phyloP scores from a whole-genome alignment of 169 alveolate genomes.

The Cryptosporidium sp. region DNA sequence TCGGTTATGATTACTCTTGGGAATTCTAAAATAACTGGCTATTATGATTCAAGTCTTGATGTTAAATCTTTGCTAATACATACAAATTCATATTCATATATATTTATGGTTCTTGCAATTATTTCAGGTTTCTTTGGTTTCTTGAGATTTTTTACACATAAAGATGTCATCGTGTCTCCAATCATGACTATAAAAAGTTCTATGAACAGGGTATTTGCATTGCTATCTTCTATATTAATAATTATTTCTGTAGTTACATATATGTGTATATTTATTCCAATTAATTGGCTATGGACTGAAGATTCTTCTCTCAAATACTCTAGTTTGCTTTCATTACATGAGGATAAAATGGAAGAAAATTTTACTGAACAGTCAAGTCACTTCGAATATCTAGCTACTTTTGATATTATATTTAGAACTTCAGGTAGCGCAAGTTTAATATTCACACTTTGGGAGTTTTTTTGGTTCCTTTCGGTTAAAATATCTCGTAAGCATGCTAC shows the following conservation, averaged over 20 bases:
- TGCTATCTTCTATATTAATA: constrained; percentile 37
- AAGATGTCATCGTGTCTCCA: constrained; percentile 47
- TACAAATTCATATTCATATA: constrained; percentile 57
- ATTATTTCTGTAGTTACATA: constrained; percentile 15
- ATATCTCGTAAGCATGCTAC: constrained; percentile 63
- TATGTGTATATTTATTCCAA: constrained; percentile 23
- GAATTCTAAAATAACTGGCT: constrained; percentile 31
- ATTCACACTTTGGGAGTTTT: constrained; percentile 51
- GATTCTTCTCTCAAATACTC: constrained; percentile 22
- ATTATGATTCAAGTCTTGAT: constrained; percentile 23
- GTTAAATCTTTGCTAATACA: constrained; percentile 16
- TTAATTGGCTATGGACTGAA: constrained; percentile 41
- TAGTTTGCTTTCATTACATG: background rate
- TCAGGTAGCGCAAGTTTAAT: constrained; percentile 35
- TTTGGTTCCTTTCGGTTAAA: constrained; percentile 51
- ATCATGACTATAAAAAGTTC: constrained; percentile 39
- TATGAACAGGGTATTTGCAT: constrained; percentile 28
- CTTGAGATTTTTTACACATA: constrained; percentile 46
- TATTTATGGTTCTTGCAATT: constrained; percentile 27
- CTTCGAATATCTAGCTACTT: constrained; percentile 7
- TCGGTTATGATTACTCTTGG: background rate
- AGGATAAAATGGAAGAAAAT: background rate
- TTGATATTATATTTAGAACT: constrained; percentile 25
- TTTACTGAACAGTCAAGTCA: constrained; percentile 16
- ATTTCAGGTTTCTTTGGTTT: constrained; percentile 10